Evolutionary conservation across 2,329 filamentous ascomycete genomes (phyloP).

Genomic region (Monosporascus sp.): DNA sequence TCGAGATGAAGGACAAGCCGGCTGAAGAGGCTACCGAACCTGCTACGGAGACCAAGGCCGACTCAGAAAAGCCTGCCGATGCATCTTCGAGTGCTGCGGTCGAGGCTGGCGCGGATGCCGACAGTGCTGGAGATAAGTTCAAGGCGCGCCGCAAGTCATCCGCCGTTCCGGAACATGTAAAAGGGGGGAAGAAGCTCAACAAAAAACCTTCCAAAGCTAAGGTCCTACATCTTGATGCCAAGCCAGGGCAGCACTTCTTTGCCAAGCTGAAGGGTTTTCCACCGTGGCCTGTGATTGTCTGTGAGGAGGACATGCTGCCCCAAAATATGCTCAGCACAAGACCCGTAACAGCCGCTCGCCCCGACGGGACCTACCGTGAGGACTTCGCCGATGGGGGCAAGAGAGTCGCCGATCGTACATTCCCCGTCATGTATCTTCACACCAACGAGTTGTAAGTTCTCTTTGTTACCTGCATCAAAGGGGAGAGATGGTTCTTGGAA

Average conservation of each 20-base stretch:
- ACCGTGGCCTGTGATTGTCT: constrained; percentile 90
- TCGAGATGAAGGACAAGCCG: constrained; percentile 24
- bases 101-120: constrained; percentile 11
- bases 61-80: constrained; percentile 9
- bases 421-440: constrained; percentile 88
- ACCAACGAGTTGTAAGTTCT: constrained; percentile 94
- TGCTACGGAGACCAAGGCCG: constrained; percentile 11
- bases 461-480: constrained; percentile 4
- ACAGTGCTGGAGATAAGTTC: constrained; percentile 18
- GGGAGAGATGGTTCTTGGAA: background rate
- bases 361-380: constrained; percentile 81
- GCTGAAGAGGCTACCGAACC: constrained; percentile 17
- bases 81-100: constrained; percentile 6
- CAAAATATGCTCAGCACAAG: constrained; percentile 68
- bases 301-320: constrained; percentile 91
- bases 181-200: constrained; percentile 66
- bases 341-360: constrained; percentile 75
- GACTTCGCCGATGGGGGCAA: constrained; percentile 86
- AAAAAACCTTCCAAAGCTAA: constrained; percentile 77
- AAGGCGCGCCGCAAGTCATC: constrained; percentile 69
- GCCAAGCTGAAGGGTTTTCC: constrained; percentile 93
- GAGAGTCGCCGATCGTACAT: constrained; percentile 77
- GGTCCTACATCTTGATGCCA: constrained; percentile 68
- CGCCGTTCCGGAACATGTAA: constrained; percentile 55
- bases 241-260: constrained; percentile 88